phyloP scores from a whole-genome alignment of 352 stramenopile genomes.

The Pythium dissotocum region DNA sequence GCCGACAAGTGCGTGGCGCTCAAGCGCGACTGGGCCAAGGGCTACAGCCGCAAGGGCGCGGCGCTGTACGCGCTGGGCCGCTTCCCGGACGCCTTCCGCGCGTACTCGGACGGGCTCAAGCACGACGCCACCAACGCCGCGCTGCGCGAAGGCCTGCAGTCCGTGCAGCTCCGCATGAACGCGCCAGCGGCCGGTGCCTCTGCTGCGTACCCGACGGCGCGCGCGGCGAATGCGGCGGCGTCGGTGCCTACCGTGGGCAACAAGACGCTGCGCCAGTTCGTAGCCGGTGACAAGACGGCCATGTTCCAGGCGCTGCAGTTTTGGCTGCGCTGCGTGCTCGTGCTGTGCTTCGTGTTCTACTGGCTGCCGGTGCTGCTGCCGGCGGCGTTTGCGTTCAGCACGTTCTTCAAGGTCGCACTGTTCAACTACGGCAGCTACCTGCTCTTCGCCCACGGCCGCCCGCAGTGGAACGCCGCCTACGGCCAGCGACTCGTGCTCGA shows the following conservation, averaged over 20 bases:
- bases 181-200: slow-evolving; percentile 23
- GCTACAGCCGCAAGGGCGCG: slow-evolving; percentile 83
- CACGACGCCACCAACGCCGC: slow-evolving; percentile 63
- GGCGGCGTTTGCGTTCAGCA: slow-evolving; percentile 48
- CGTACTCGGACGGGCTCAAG: slow-evolving; percentile 78
- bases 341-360: slow-evolving; percentile 73
- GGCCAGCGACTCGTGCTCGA: slow-evolving; percentile 83
- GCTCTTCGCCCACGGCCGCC: slow-evolving; percentile 74
- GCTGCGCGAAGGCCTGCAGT: slow-evolving; percentile 66
- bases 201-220: slow-evolving; percentile 7
- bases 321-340: slow-evolving; percentile 54
- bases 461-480: slow-evolving; percentile 72
- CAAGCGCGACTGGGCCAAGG: slow-evolving; percentile 82
- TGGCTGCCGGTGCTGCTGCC: slow-evolving; percentile 59
- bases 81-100: slow-evolving; percentile 69
- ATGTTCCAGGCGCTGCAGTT: slow-evolving; percentile 80
- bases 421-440: slow-evolving; percentile 83
- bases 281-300: slow-evolving; percentile 56
- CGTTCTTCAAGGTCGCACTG: slow-evolving; percentile 83
- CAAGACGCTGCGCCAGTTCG: slow-evolving; percentile 52
- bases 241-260: slow-evolving; percentile 18
- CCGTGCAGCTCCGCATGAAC: slow-evolving; percentile 55
- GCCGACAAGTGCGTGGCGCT: slow-evolving; percentile 79
- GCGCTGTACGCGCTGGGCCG: slow-evolving; percentile 68
- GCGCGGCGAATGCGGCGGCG: slow-evolving; percentile 18